These are phyloP conservation scores for Kodamaea kaohsiungensis DNA, from an alignment of 805 yeast genomes.

Conservation along the genomic window DNA sequence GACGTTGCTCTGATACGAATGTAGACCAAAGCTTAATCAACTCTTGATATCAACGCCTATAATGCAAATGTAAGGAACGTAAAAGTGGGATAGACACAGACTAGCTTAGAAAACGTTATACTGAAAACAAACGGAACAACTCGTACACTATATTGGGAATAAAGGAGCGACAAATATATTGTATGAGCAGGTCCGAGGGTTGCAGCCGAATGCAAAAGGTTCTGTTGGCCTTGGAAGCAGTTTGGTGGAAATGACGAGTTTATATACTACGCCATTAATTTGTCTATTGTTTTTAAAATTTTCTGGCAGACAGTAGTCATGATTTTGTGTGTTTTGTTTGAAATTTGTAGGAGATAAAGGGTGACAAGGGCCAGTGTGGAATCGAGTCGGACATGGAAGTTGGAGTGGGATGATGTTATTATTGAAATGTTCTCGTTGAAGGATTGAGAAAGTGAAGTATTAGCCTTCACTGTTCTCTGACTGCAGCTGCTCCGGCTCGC, in stretches of 20 bases:
- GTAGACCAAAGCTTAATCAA: neutral
- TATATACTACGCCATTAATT: neutral
- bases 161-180: constrained; percentile 13
- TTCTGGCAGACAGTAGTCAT: constrained; percentile 1
- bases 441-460: no score
- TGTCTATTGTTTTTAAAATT: constrained; percentile 5
- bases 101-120: neutral
- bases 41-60: neutral
- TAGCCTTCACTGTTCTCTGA: no score
- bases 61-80: neutral
- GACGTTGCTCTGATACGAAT: neutral
- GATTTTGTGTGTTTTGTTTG: constrained; percentile 4
- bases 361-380: neutral
- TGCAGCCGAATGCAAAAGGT: constrained; percentile 2
- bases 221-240: constrained; percentile 3
- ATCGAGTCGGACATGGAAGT: no score
- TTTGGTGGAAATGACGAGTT: neutral
- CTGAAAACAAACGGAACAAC: neutral
- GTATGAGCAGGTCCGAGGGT: constrained; percentile 3
- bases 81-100: neutral
- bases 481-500: no score
- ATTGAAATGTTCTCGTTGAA: no score
- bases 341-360: neutral
- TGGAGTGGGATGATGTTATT: no score
- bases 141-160: constrained; percentile 1